A percentile compares a stretch with the other conserved stretches of the same genome.
Conservation (phyloP, 2,329 filamentous ascomycete species). For the Fusarium agapanthi region DNA sequence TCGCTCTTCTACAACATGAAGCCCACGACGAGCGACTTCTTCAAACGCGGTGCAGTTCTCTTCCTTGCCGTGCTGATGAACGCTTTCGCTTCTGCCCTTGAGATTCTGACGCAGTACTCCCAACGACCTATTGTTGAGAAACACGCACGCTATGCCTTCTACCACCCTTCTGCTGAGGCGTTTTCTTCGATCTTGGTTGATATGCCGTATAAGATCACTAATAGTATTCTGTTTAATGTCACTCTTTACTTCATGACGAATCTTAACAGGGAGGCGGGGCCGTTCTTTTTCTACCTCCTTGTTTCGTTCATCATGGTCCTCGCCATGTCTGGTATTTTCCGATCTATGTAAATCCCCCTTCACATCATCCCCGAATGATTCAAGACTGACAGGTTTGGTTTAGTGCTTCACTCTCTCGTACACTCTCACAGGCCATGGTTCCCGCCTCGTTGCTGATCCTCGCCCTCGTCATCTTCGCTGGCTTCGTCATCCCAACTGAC, state of each 20-base stretch:
- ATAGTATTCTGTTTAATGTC: constrained; percentile 54
- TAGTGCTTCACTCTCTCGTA: constrained; percentile 57
- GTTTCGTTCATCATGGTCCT: constrained; percentile 63
- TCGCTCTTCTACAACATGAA: constrained; percentile 34
- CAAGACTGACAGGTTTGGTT: not conserved
- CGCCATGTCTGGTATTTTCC: constrained; percentile 72
- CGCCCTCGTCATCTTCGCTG: constrained; percentile 54
- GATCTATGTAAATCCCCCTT: constrained; percentile 40
- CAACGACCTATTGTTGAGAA: constrained; percentile 52
- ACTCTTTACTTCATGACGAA: constrained; percentile 60
- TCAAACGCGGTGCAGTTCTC: constrained; percentile 54
- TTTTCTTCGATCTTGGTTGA: constrained; percentile 52
- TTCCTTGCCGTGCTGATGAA: constrained; percentile 66
- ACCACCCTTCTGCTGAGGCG: constrained; percentile 49
- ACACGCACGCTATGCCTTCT: constrained; percentile 52
- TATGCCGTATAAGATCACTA: constrained; percentile 54
- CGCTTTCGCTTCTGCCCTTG: constrained; percentile 52
- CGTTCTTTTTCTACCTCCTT: constrained; percentile 58
- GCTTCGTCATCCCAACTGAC: constrained; percentile 54
- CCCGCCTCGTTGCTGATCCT: constrained; percentile 51
- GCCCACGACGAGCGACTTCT: constrained; percentile 24
- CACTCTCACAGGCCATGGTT: constrained; percentile 58
- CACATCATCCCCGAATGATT: accelerated
- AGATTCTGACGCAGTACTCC: constrained; percentile 51
- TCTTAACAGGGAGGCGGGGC: constrained; percentile 53